Percentiles rank a stretch among this genome's conserved stretches.
phyloP scores from a whole-genome alignment of 2,329 filamentous ascomycete species.

The Ceratocystis huliohia region DNA sequence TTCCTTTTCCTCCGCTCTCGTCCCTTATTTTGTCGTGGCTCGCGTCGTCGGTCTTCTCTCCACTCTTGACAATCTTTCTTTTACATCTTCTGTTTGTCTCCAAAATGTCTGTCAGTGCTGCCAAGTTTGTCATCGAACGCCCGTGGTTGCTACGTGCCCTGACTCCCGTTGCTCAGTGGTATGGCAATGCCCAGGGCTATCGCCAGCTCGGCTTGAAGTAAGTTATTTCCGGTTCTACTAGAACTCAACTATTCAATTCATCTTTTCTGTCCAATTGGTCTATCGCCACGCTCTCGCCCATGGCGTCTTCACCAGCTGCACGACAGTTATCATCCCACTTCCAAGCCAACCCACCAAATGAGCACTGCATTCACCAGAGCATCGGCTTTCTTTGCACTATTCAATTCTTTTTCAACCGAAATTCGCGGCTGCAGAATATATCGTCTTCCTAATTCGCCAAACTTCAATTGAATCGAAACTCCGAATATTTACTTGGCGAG shows the following conservation, averaged over 20 bases:
- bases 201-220: slow-evolving; percentile 82
- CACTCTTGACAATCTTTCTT: slow-evolving; percentile 26
- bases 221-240: slow-evolving; percentile 10
- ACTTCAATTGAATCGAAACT: too few relatives aligned
- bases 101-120: slow-evolving; percentile 58
- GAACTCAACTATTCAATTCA: background rate
- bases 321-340: background rate
- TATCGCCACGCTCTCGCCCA: background rate
- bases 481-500: too few relatives aligned
- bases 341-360: background rate
- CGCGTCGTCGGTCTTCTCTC: slow-evolving; percentile 12
- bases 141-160: slow-evolving; percentile 60
- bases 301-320: background rate
- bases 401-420: too few relatives aligned
- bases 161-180: slow-evolving; percentile 76
- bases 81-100: slow-evolving; percentile 25
- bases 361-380: background rate
- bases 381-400: too few relatives aligned
- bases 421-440: too few relatives aligned
- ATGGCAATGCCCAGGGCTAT: slow-evolving; percentile 79
- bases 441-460: too few relatives aligned
- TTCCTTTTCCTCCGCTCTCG: slow-evolving; percentile 6
- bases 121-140: slow-evolving; percentile 66
- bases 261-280: slow-evolving; percentile 4
- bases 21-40: background rate